Percentiles rank a stretch among this genome's conserved stretches.
These are phyloP conservation scores for Talaromyces atroroseus DNA, from an alignment of 2,329 filamentous ascomycete genomes.

Conservation along the genomic window DNA sequence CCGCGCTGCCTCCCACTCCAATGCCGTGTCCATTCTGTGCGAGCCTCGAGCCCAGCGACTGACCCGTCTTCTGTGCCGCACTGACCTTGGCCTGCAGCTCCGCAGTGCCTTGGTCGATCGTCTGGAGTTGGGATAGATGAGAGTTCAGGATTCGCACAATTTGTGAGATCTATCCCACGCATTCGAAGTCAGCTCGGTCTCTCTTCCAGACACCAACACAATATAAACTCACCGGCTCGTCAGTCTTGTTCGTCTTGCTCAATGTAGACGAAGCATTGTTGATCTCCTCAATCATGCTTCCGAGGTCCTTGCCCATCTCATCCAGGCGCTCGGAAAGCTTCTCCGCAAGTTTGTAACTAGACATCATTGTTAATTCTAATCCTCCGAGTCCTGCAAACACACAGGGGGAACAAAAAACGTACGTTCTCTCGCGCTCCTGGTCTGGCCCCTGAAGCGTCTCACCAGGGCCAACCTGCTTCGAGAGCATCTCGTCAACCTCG, in stretches of 20 bases:
- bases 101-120: slow-evolving; percentile 81
- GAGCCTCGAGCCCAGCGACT: slow-evolving; percentile 43
- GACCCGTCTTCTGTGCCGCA: slow-evolving; percentile 73
- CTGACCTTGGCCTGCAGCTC: slow-evolving; percentile 76
- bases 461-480: slow-evolving; percentile 67
- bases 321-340: slow-evolving; percentile 85
- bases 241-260: slow-evolving; percentile 81
- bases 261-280: slow-evolving; percentile 86
- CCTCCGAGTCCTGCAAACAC: neutral
- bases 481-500: slow-evolving; percentile 84
- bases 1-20: slow-evolving; percentile 55
- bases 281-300: slow-evolving; percentile 97
- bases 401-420: slow-evolving; percentile 27
- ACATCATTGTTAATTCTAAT: slow-evolving; percentile 20
- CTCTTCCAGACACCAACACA: neutral
- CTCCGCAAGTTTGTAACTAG: slow-evolving; percentile 80
- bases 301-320: slow-evolving; percentile 87
- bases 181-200: slow-evolving; percentile 10
- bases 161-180: slow-evolving; percentile 67
- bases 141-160: slow-evolving; percentile 93
- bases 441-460: slow-evolving; percentile 82
- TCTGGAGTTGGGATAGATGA: slow-evolving; percentile 85
- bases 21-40: slow-evolving; percentile 32
- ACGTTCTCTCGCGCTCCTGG: slow-evolving; percentile 91
- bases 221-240: slow-evolving; percentile 65